Base-by-base conservation (phyloP, 768 basidiomycete species). In the Tulasnella sp. region DNA sequence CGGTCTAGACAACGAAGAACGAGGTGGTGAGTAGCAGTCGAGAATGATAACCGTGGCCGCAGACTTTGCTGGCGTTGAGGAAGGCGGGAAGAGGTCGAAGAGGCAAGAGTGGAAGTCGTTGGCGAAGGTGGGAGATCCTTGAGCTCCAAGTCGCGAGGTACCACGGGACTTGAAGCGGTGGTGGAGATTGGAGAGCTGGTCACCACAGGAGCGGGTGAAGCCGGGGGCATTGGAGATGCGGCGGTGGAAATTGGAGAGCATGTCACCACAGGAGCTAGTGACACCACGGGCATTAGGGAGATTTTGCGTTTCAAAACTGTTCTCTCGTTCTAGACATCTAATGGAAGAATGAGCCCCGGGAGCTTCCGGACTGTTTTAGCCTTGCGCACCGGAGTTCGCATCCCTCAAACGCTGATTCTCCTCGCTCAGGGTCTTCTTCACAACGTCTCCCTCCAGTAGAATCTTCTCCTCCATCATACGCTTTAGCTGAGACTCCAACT, bases 381-480 rank as follows among this genome's bases (percentile, higher is more conserved):
- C 0, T 72, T 9, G 81, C 85, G 79, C 75, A 86, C 86, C 86
- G 81, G 84, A 77, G n/a, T 86, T 77, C 32, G 86, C 86, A 78
- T 86, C 86, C 78, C 84, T 85, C 26, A 86, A 70, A 26, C 87
- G 79, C 79, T 87, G 87, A 11, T 81, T 80, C 71, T 86, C 85
- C 76, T 85, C 85, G 78, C 85, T 84, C 67, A 86, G 70, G 70
- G 83, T 82, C 15, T 83, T 82, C 79, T 85, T 85, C n/a, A 78
- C 82, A 32, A 87, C 80, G 71, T 87, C 87, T 70, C 86, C 84
- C 80, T 86, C 86, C 18, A 87, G 81, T 70, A 87, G 76, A 0
- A 85, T 85, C 73, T 85, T 86, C 78, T 87, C 85, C 80, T 87
- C 86, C 23, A 86, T 82, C 23, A 84, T 83, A 73, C 85, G 82